Percentiles rank a stretch among this genome's conserved stretches.
phyloP scores from a whole-genome alignment of 129 eudicot genomes.

The Artemisia argyi region DNA sequence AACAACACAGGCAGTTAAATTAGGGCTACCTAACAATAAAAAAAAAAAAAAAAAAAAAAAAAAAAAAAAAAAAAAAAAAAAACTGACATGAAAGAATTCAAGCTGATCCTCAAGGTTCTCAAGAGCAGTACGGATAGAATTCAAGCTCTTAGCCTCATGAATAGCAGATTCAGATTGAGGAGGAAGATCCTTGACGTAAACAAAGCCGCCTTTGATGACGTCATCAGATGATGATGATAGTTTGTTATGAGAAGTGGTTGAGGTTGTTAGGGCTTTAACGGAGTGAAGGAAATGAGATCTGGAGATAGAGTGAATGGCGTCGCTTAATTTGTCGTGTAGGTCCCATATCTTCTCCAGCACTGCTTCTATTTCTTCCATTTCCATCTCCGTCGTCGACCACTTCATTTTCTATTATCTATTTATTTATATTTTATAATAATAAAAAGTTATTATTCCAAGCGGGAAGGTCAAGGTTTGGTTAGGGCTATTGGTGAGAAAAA shows the following conservation, averaged over 20 bases:
- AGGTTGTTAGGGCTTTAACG: not conserved
- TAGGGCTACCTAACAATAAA: no score
- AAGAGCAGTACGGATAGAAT: constrained; percentile 85
- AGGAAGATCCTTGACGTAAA: constrained; percentile 63
- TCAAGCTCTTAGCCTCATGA: constrained; percentile 80
- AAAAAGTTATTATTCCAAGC: constrained; percentile 22
- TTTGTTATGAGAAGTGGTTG: not conserved
- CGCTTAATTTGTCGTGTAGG: constrained; percentile 94
- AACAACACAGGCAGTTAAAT: no score
- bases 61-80: not conserved
- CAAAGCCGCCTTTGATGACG: constrained; percentile 45
- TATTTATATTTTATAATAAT: no score
- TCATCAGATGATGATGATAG: constrained; percentile 10
- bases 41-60: no score
- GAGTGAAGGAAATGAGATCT: constrained; percentile 74
- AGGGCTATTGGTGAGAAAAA: no score
- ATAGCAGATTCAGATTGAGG: constrained; percentile 53
- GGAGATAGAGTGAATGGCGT: constrained; percentile 85
- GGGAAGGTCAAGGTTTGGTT: constrained; percentile 36
- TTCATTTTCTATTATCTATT: constrained; percentile 26
- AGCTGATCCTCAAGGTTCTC: constrained; percentile 89
- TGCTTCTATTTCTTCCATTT: constrained; percentile 72
- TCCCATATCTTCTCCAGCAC: constrained; percentile 92
- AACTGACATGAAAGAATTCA: constrained; percentile 77
- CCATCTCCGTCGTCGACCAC: constrained; percentile 77